Base-by-base conservation (phyloP, 345 rosid genomes). In the Ricinus communis region DNA sequence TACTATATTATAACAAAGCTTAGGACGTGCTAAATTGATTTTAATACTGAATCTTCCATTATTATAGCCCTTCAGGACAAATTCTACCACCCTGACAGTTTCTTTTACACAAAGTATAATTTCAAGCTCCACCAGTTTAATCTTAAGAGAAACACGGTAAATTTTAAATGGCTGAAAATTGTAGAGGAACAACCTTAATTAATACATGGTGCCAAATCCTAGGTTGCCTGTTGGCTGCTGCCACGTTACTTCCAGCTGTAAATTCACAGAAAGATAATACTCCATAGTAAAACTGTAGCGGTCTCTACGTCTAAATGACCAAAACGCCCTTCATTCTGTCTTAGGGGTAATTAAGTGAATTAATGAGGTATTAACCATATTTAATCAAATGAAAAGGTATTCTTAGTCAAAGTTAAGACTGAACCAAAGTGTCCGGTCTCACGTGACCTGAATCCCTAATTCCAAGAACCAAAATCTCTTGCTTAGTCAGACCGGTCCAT, bases 381-480 rank as follows among this genome's bases (percentile, higher is more conserved):
- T 54, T 36, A 38, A 61, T 22, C 38, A 28, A 27, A 36, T 47
- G 22, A 22, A 33, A 62, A 41, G 31, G 36, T 54, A 66, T 69
- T 70, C 16, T 40, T 45, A 71, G 88, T 85, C 87, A 85, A 78
- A 83, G 73, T 11, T 13, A 45, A 52, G 73, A 75, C 81, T 56
- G 81, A 40, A 71, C 81, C 52, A 43, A 65, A 62, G 76, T 61
- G 74, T 67, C 71, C 69, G 71, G 56, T 53, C 57, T 78, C 87
- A 85, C 83, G 86, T 85, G 87, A 82, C 76, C 68, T 12, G 63
- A 80, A 80, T 82, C 85, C 66, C 81, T n/a, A 51, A 41, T 69
- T 61, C 38, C 71, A 52, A 76, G 80, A 74, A 57, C 18, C 54
- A 81, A 70, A 72, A 58, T 25, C 60, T 30, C 15, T 41, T 69